A percentile compares a stretch with the other conserved stretches of the same genome.
phyloP scores from a whole-genome alignment of 1,284 basidiomycete genomes.

The Malassezia brasiliensis region DNA sequence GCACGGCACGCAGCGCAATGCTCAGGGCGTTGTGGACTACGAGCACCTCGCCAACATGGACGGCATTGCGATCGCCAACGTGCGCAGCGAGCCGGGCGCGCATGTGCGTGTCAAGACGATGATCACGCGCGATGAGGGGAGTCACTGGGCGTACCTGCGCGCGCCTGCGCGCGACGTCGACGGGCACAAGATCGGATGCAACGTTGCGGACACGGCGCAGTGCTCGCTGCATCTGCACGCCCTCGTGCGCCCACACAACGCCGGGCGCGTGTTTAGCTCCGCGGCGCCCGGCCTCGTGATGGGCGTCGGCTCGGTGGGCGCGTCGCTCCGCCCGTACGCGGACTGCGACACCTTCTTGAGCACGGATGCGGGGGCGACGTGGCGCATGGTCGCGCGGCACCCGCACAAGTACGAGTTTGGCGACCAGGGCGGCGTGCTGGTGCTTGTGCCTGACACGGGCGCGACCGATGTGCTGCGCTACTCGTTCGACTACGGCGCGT shows the following conservation, averaged over 20 bases:
- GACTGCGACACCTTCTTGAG: slow-evolving; percentile 89
- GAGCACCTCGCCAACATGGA: slow-evolving; percentile 85
- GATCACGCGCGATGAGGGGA: slow-evolving; percentile 87
- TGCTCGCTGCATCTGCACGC: slow-evolving; percentile 87
- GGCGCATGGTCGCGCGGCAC: slow-evolving; percentile 66
- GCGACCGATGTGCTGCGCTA: slow-evolving; percentile 65
- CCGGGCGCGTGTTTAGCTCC: slow-evolving; percentile 83
- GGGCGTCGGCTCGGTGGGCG: slow-evolving; percentile 82
- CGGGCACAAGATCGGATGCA: slow-evolving; percentile 59
- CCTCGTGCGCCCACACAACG: slow-evolving; percentile 80
- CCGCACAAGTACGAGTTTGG: slow-evolving; percentile 95
- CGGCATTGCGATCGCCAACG: slow-evolving; percentile 82
- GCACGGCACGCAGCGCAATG: slow-evolving; percentile 79
- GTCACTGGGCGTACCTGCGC: slow-evolving; percentile 63
- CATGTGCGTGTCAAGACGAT: slow-evolving; percentile 55
- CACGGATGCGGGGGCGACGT: slow-evolving; percentile 75
- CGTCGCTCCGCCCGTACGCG: slow-evolving; percentile 63
- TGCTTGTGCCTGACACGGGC: slow-evolving; percentile 71
- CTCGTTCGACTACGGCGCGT: slow-evolving; percentile 72
- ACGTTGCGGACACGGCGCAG: slow-evolving; percentile 54
- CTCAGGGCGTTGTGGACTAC: slow-evolving; percentile 79
- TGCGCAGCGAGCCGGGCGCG: slow-evolving; percentile 62
- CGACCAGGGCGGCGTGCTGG: slow-evolving; percentile 70
- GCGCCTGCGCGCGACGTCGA: slow-evolving; percentile 60
- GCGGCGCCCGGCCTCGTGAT: slow-evolving; percentile 87